Evolutionary conservation across 1,284 basidiomycete genomes (phyloP).

Genomic region (Ustilago loliicola): DNA sequence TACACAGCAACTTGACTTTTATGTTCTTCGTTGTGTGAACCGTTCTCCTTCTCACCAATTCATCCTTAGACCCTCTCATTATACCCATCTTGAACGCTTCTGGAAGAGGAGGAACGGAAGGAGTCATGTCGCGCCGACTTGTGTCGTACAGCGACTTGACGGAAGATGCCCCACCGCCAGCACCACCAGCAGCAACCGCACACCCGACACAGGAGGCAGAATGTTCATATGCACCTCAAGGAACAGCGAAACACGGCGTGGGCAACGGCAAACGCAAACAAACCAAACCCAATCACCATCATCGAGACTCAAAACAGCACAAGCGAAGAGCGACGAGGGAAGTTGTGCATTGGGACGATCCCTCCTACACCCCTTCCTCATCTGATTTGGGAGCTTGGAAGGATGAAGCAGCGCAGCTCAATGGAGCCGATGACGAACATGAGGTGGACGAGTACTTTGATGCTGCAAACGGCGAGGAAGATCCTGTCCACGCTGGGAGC

Average conservation of each 20-base stretch:
- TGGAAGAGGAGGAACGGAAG: background rate
- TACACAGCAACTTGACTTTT: background rate
- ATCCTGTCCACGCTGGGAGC: background rate
- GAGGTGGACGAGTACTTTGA: background rate
- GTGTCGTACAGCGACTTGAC: constrained; percentile 36
- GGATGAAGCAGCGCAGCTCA: background rate
- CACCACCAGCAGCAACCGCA: background rate
- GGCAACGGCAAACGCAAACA: background rate
- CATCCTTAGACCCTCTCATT: background rate
- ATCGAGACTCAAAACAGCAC: background rate
- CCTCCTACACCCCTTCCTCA: constrained; percentile 2
- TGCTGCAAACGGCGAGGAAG: background rate
- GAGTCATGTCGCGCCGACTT: constrained; percentile 25
- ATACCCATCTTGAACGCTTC: background rate
- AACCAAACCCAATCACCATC: background rate
- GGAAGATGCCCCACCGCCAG: constrained; percentile 1
- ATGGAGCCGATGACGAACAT: background rate
- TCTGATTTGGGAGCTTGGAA: background rate
- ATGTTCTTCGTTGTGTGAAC: no score
- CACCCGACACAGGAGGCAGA: background rate
- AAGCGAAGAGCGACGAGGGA: background rate
- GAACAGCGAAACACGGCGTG: no score
- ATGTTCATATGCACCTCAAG: no score
- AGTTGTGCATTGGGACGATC: constrained; percentile 36
- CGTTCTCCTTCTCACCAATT: background rate